Percentiles rank a stretch among this genome's conserved stretches.
Conservation (phyloP, 768 basidiomycete genomes). For the Leccinum subtestaceum region DNA sequence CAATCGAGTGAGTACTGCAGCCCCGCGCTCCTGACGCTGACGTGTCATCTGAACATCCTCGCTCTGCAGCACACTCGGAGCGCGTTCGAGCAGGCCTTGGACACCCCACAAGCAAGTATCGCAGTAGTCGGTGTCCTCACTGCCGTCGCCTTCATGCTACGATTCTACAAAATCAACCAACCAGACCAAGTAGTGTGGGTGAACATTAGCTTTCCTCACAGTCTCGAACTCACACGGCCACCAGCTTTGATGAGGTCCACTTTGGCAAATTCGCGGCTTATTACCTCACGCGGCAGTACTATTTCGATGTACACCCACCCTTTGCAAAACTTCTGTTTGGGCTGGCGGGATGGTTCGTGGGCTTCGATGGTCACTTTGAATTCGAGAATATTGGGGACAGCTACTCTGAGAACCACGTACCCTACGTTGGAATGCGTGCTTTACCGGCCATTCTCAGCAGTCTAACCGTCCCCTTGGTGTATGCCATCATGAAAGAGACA, state of each 20-base stretch:
- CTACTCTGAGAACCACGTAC: conserved; percentile 82
- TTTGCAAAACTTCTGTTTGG: conserved; percentile 94
- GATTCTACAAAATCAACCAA: conserved; percentile 93
- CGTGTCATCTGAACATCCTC: conserved; percentile 13
- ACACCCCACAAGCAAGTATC: conserved; percentile 60
- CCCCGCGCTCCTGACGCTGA: conserved; percentile 2
- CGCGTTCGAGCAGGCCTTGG: conserved; percentile 57
- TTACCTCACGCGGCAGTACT: conserved; percentile 91
- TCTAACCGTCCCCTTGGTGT: conserved; percentile 87
- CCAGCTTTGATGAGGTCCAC: conserved; percentile 95
- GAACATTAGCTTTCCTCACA: background rate
- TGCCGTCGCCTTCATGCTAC: conserved; percentile 72
- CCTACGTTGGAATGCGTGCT: conserved; percentile 90
- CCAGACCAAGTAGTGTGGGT: conserved; percentile 94
- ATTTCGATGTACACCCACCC: conserved; percentile 99
- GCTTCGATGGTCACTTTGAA: conserved; percentile 90
- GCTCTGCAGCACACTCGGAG: conserved; percentile 54
- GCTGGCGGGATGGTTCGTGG: conserved; percentile 93
- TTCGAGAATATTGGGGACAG: conserved; percentile 97
- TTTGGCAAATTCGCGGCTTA: conserved; percentile 98
- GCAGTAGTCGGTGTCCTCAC: conserved; percentile 65
- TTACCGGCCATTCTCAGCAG: conserved; percentile 90
- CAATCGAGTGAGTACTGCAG: conserved; percentile 41
- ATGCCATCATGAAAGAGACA: conserved; percentile 96
- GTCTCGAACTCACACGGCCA: conserved; percentile 5